Base-by-base conservation (phyloP, 805 yeast species). In the Pichia occidentalis region DNA sequence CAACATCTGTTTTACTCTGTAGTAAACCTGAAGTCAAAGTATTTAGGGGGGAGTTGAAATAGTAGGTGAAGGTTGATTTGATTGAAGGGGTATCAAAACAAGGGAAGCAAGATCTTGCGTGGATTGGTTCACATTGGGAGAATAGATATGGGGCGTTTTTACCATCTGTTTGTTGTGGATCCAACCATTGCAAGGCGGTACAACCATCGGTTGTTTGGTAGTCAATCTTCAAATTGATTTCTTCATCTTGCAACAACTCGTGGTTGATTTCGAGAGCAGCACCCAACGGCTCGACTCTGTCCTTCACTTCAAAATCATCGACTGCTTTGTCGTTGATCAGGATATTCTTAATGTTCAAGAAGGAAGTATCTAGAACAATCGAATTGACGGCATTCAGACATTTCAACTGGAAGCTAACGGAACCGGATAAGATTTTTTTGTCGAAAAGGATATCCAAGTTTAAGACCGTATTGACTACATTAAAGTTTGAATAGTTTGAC, bases 91-190 rank as follows among this genome's bases (percentile, higher is more conserved):
- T 86, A 59, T 87, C 96, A 55, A 87, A 87, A 51, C 86, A 83
- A 7, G 96, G 96, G 63, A 83, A 80, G 53, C 86, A 68, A 12
- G 90, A 74, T 52, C 96, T 71, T 6, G 95, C 92, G 54, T 87
- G 95, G 46, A 84, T 86, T 25, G 95, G 87, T 63, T 87, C 95
- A 55, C 94, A 75, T 61, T 87, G 96, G 9, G 95, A 85, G 58
- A 86, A 87, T 41, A 87, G 67, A 57, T 75, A 81, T 1, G 85
- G 86, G 19, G 68, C 67, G 29, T 70, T 71, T 44, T 77, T 73
- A 13, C 88, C 94, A 33, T 77, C 77, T 7, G 95, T 82, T 49
- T 79, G 83, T 37, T 69, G 75, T 24, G 79, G 76, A n/a, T 73
- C 74, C 37, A 87, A 64, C 77, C 92, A 87, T 59, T 87, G 95